These are phyloP conservation scores for Trypanosoma cruzi DNA, from an alignment of 208 protist genomes.

Conservation along the genomic window DNA sequence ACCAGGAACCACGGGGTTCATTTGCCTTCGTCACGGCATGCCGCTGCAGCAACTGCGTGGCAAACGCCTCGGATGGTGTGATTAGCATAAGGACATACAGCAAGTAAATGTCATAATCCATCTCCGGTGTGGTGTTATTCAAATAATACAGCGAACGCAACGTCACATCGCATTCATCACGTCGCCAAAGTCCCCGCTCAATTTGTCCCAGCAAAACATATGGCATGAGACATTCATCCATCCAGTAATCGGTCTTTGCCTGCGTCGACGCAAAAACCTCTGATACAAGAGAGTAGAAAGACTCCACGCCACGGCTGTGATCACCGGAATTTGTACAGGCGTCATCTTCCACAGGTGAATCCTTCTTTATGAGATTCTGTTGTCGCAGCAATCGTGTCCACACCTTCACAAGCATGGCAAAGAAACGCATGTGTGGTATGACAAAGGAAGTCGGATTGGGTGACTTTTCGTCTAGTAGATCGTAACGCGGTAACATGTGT, in stretches of 20 bases:
- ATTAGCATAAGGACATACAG: constrained; percentile 66
- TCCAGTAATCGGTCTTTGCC: constrained; percentile 30
- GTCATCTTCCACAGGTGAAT: too few relatives aligned
- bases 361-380: neutral
- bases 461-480: constrained; percentile 30
- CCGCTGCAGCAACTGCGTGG: constrained; percentile 67
- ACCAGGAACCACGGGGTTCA: constrained; percentile 9
- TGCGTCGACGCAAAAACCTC: constrained; percentile 24
- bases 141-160: constrained; percentile 32
- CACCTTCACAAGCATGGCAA: constrained; percentile 37
- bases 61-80: constrained; percentile 51
- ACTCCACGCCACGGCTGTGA: too few relatives aligned
- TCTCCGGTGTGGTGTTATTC: constrained; percentile 20
- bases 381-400: constrained; percentile 35
- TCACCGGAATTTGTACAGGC: neutral
- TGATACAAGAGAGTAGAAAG: constrained; percentile 13
- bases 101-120: constrained; percentile 53
- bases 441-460: constrained; percentile 43
- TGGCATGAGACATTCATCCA: constrained; percentile 79
- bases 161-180: constrained; percentile 44
- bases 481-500: constrained; percentile 9
- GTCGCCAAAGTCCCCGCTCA: constrained; percentile 56
- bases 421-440: constrained; percentile 48
- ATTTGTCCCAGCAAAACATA: constrained; percentile 65
- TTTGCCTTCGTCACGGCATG: neutral